Evolutionary conservation across 768 basidiomycete species (phyloP), one percentile per base, ranked within the genome.

Genomic region (Mycena indigotica): DNA sequence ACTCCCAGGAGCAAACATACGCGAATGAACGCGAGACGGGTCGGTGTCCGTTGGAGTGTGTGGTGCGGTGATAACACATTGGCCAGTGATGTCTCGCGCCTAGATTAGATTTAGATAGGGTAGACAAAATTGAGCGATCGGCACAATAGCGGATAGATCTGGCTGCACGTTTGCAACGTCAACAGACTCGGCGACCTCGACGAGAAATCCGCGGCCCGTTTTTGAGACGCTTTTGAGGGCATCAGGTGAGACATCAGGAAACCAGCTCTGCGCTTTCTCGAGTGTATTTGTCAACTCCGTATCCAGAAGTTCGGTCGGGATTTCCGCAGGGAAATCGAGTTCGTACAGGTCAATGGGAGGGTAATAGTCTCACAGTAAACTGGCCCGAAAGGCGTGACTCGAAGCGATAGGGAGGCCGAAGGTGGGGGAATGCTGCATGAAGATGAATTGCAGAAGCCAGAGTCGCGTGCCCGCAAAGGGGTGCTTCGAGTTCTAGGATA

Each of bases 331-430:
- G 29, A 63, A 59, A 54, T 63, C 61, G 29, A 63, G 57, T 29
- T 53, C 61, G 48, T 58, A 63, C 4, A 56, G 41, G 23, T 59
- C 54, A 4, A 25, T 50, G n/a, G 41, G 51, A 2, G 53, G 8
- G 54, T 49, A 38, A 26, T 62, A 62, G 17, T n/a, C 17, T 41
- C 28, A 63, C 61, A 28, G 28, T 40, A 48, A 63, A 57, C 48
- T 53, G 38, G 44, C 61, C 61, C 12, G 61, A 58, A 5, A 44
- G 16, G 16, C 61, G 53, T 45, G 61, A 58, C 21, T 44, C 50
- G 39, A 62, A 62, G 57, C 61, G 61, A 51, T 62, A 62, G 39
- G 61, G 61, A 38, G 53, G 28, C 50, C 46, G 26, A 30, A 62
- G 61, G 29, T 62, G 50, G 13, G 61, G 61, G 35, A 52, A 45